Percentiles rank a stretch among this genome's conserved stretches.
These are phyloP conservation scores for Naegleria gruberi DNA, from an alignment of 208 protist species.

Conservation along the genomic window DNA sequence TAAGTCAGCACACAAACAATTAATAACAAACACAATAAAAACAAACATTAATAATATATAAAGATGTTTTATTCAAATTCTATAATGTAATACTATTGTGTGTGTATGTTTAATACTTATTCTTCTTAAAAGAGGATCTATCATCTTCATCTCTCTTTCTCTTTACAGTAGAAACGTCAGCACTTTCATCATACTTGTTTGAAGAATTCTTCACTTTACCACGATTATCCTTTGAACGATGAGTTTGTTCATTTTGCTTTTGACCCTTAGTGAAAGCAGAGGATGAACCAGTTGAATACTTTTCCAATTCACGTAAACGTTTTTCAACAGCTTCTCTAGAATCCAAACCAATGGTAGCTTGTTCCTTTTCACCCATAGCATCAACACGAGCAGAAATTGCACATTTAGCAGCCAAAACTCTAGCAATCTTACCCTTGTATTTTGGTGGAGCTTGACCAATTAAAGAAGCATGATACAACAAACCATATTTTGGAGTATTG, in stretches of 20 bases:
- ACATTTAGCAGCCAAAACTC: slow-evolving; percentile 95
- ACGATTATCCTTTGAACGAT: slow-evolving; percentile 5
- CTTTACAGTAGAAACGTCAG: slow-evolving; percentile 5
- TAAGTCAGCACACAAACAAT: too few relatives aligned
- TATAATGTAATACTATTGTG: too few relatives aligned
- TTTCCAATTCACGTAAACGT: slow-evolving; percentile 41
- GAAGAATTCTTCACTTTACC: background rate
- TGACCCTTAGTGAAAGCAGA: background rate
- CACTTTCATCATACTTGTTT: background rate
- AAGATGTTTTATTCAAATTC: too few relatives aligned
- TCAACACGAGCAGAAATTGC: slow-evolving; percentile 93
- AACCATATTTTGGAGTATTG: slow-evolving; percentile 99
- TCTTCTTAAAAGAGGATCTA: too few relatives aligned
- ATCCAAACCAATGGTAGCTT: slow-evolving; percentile 54
- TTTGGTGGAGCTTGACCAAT: slow-evolving; percentile 81
- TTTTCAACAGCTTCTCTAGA: slow-evolving; percentile 44
- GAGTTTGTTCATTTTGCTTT: slow-evolving; percentile 25
- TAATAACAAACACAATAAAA: too few relatives aligned
- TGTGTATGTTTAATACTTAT: too few relatives aligned
- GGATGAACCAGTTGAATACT: background rate
- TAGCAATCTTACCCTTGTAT: slow-evolving; percentile 91
- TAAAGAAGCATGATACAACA: slow-evolving; percentile 96
- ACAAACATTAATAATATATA: too few relatives aligned
- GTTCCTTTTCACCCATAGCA: slow-evolving; percentile 88
- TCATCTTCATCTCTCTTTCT: slow-evolving; percentile 9